A percentile compares a stretch with the other conserved stretches of the same genome.
These are phyloP conservation scores for Aquilaria agallochum DNA, from an alignment of 441 rosid genomes.

Conservation along the genomic window DNA sequence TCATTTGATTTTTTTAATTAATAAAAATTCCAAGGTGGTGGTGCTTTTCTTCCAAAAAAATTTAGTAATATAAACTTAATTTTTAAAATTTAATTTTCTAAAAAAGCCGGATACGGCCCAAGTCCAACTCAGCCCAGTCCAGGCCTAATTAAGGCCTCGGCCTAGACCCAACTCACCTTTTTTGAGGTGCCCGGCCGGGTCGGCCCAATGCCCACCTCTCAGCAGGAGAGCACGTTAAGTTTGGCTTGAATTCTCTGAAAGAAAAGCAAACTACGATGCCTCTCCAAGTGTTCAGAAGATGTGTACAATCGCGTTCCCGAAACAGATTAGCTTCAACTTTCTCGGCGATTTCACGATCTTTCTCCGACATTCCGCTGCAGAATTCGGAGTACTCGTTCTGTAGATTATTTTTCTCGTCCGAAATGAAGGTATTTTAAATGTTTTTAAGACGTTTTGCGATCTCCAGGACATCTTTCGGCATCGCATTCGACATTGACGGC, in stretches of 20 bases:
- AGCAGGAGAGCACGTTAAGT: too few relatives aligned
- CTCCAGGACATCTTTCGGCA: conserved; percentile 51
- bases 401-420: neutral
- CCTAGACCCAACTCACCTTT: too few relatives aligned
- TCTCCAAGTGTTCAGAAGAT: conserved; percentile 12
- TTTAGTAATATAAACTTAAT: too few relatives aligned
- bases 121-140: too few relatives aligned
- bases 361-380: conserved; percentile 19
- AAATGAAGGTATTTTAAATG: neutral
- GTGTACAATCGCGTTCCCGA: conserved; percentile 14
- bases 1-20: too few relatives aligned
- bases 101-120: too few relatives aligned
- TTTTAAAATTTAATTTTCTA: too few relatives aligned
- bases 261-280: conserved; percentile 19
- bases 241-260: neutral
- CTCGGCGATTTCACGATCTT: conserved; percentile 24
- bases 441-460: neutral
- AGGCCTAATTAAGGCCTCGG: too few relatives aligned
- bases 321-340: conserved; percentile 9
- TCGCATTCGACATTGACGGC: conserved; percentile 81
- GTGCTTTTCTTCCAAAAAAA: too few relatives aligned
- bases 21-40: too few relatives aligned
- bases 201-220: too few relatives aligned
- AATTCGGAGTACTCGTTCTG: conserved; percentile 23
- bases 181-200: too few relatives aligned